Evolutionary conservation across 164 flowering plant species (phyloP).

Genomic region (Sextonia rubra): DNA sequence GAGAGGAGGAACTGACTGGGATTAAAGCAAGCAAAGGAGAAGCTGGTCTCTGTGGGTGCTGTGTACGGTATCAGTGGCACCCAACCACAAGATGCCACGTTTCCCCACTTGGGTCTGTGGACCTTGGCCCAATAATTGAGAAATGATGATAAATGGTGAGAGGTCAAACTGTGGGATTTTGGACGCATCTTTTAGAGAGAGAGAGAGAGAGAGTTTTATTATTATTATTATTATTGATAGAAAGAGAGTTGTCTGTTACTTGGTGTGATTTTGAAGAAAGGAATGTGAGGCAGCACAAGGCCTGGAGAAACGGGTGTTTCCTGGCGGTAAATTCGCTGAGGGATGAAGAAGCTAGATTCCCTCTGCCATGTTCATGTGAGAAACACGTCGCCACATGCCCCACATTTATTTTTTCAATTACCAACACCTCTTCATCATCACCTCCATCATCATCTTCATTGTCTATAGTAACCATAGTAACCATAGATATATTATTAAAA

Average conservation of each 20-base stretch:
- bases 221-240: not conserved
- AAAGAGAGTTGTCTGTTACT: conserved; percentile 8
- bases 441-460: no score
- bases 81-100: conserved; percentile 6
- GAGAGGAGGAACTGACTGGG: not conserved
- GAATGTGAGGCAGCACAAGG: conserved; percentile 4
- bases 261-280: conserved; percentile 7
- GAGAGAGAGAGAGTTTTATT: not conserved
- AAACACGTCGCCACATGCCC: conserved; percentile 20
- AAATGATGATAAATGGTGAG: conserved; percentile 16
- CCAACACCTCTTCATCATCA: no score
- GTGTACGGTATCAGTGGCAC: not conserved
- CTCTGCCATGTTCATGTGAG: conserved; percentile 31
- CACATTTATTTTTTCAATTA: not conserved
- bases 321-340: conserved; percentile 3
- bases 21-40: conserved; percentile 10
- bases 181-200: not conserved
- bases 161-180: conserved; percentile 19
- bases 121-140: conserved; percentile 23
- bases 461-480: no score
- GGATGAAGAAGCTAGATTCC: conserved; percentile 21
- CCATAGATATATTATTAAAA: no score
- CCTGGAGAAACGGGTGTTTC: conserved; percentile 3
- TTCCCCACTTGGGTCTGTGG: not conserved
- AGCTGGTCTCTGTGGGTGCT: conserved; percentile 3